phyloP scores from a whole-genome alignment of 2,329 filamentous ascomycete species.

The Septoria petroselini region DNA sequence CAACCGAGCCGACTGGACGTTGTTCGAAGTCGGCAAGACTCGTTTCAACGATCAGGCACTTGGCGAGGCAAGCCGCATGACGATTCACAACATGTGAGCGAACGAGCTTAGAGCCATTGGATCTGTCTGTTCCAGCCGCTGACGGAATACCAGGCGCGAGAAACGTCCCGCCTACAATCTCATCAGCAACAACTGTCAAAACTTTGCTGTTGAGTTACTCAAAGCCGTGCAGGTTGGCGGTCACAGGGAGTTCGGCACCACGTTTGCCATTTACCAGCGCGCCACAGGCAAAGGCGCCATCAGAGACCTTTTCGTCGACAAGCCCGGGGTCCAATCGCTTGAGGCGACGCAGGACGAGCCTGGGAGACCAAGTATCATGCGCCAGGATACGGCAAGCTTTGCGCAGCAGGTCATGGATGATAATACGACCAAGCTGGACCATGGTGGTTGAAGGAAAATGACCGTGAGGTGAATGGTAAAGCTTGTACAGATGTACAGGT shows the following conservation, averaged over 20 bases:
- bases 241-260: slow-evolving; percentile 21
- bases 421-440: slow-evolving; percentile 24
- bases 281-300: slow-evolving; percentile 22
- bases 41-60: slow-evolving; percentile 24
- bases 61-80: slow-evolving; percentile 21
- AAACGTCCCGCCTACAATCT: slow-evolving; percentile 24
- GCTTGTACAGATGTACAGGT: too few species aligned
- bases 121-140: not conserved
- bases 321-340: slow-evolving; percentile 13
- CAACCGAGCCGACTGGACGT: slow-evolving; percentile 21
- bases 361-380: slow-evolving; percentile 13
- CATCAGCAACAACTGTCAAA: slow-evolving; percentile 27
- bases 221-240: slow-evolving; percentile 23
- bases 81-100: slow-evolving; percentile 23
- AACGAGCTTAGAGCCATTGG: not conserved
- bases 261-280: slow-evolving; percentile 21
- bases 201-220: slow-evolving; percentile 23
- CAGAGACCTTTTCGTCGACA: slow-evolving; percentile 18
- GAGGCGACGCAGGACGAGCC: slow-evolving; percentile 16
- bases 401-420: slow-evolving; percentile 25
- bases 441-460: too few species aligned
- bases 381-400: slow-evolving; percentile 18
- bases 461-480: too few species aligned
- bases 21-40: slow-evolving; percentile 24
- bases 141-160: slow-evolving; percentile 11